phyloP scores from a whole-genome alignment of 768 basidiomycete genomes.

The Boletus tomentosulus region DNA sequence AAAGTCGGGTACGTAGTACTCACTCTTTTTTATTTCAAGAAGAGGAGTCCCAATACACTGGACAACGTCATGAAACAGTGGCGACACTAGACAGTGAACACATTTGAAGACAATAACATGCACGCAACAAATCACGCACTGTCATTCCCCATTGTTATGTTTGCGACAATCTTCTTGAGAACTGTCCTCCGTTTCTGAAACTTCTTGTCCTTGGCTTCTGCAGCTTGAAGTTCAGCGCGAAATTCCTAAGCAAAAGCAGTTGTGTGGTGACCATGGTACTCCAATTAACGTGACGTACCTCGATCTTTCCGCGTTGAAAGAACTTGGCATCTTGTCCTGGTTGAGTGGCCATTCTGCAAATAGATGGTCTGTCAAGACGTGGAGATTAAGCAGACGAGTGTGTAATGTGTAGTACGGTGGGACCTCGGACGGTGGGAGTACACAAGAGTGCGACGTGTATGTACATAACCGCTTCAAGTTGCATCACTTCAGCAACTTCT shows the following conservation, averaged over 20 bases:
- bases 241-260: constrained; percentile 58
- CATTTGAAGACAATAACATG: constrained; percentile 14
- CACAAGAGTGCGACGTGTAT: background rate
- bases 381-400: background rate
- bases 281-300: constrained; percentile 43
- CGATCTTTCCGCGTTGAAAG: constrained; percentile 89
- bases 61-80: constrained; percentile 92
- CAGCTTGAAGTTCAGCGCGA: constrained; percentile 84
- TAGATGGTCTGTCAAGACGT: background rate
- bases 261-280: constrained; percentile 8
- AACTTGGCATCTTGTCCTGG: constrained; percentile 88
- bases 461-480: background rate
- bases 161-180: constrained; percentile 96
- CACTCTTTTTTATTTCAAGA: constrained; percentile 99
- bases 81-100: constrained; percentile 63
- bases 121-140: constrained; percentile 54
- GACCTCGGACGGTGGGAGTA: background rate
- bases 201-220: constrained; percentile 95
- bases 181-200: constrained; percentile 90
- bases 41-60: constrained; percentile 93
- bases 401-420: background rate
- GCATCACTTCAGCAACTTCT: too few relatives aligned
- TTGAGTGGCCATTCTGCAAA: constrained; percentile 40
- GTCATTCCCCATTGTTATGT: constrained; percentile 99
- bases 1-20: constrained; percentile 26